phyloP scores from a whole-genome alignment of 352 stramenopile species.

The Phytophthora multivora region DNA sequence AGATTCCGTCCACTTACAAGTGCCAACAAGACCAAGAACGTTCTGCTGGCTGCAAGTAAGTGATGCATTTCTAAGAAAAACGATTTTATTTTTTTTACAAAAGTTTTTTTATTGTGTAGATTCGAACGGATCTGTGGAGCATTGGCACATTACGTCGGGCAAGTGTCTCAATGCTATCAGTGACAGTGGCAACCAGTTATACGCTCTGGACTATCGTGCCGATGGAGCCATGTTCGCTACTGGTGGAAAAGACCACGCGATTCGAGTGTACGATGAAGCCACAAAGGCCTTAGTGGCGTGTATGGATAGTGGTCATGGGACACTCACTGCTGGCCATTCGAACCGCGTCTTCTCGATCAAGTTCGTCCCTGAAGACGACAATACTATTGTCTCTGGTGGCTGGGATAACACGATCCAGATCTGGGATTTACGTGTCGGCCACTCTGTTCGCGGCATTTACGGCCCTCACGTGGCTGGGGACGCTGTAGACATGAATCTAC shows the following conservation, averaged over 20 bases:
- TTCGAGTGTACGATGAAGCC: conserved; percentile 90
- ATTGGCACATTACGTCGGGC: conserved; percentile 93
- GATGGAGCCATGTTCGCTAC: conserved; percentile 90
- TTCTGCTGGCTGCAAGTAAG: conserved; percentile 82
- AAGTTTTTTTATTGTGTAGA: conserved; percentile 47
- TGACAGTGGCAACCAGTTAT: conserved; percentile 90
- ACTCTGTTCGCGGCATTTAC: conserved; percentile 90
- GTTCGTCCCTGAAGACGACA: conserved; percentile 82
- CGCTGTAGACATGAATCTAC: conserved; percentile 74
- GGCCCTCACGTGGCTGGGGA: conserved; percentile 89
- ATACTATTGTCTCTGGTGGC: conserved; percentile 84
- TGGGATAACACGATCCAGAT: conserved; percentile 95
- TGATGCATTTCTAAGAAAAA: conserved; percentile 9
- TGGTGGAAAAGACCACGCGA: conserved; percentile 84
- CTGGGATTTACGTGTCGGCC: conserved; percentile 87
- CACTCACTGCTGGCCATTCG: conserved; percentile 83
- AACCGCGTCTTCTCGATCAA: conserved; percentile 94
- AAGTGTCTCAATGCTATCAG: conserved; percentile 92
- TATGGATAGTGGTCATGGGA: conserved; percentile 70
- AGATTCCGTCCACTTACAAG: conserved; percentile 80
- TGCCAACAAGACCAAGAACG: conserved; percentile 91
- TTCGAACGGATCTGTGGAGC: conserved; percentile 88
- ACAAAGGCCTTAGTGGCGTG: conserved; percentile 80
- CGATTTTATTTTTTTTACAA: neutral
- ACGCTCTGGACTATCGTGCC: conserved; percentile 87